phyloP scores from a whole-genome alignment of 225 moss, liverwort and hornwort species.

The Physcomitrium patens region DNA sequence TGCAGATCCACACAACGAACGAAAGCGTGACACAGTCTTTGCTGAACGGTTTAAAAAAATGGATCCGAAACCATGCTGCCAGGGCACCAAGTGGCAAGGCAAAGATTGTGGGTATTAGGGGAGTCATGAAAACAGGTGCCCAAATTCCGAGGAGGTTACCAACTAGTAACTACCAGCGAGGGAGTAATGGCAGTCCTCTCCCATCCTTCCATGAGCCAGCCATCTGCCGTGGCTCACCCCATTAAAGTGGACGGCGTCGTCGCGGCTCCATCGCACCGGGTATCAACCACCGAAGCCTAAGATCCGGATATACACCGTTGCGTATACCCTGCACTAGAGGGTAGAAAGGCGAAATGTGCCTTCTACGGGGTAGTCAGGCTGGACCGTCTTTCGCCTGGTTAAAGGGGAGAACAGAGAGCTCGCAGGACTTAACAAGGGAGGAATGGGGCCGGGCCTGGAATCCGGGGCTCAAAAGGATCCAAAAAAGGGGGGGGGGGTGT shows the following conservation, averaged over 20 bases:
- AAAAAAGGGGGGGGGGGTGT: too few relatives aligned
- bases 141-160: slow-evolving; percentile 10
- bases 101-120: slow-evolving; percentile 4
- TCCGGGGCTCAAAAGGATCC: too few relatives aligned
- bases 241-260: slow-evolving; percentile 9
- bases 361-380: too few relatives aligned
- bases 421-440: too few relatives aligned
- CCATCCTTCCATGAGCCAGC: background rate
- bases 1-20: background rate
- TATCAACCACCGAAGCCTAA: too few relatives aligned
- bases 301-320: too few relatives aligned
- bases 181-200: background rate
- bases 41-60: background rate
- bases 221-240: slow-evolving; percentile 8
- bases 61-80: background rate
- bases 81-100: background rate
- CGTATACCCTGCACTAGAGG: too few relatives aligned
- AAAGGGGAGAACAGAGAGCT: too few relatives aligned
- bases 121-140: slow-evolving; percentile 21
- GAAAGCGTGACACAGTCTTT: background rate
- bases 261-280: background rate
- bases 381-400: too few relatives aligned
- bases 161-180: slow-evolving; percentile 15
- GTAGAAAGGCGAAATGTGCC: too few relatives aligned
- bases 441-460: too few relatives aligned